Evolutionary conservation across 73 alveolate species (phyloP).

Genomic region (Paramecium octaurelia): DNA sequence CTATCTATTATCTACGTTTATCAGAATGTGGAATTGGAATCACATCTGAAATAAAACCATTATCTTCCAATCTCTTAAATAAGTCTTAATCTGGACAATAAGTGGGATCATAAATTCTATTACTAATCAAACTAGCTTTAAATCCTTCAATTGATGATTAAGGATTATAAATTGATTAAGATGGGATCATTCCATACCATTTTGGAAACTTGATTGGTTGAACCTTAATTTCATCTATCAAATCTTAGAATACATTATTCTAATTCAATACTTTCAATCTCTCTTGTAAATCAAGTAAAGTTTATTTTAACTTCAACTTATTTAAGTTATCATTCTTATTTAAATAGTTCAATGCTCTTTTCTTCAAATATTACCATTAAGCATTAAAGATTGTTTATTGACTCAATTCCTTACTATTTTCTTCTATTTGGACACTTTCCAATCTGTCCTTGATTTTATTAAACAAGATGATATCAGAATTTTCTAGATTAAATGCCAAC

Average conservation of each 20-base stretch:
- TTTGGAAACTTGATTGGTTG: neutral
- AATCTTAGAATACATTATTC: neutral
- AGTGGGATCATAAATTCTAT: neutral
- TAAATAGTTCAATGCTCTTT: neutral
- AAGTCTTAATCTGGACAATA: conserved; percentile 20
- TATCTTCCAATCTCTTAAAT: neutral
- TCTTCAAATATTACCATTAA: neutral
- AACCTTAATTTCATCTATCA: neutral
- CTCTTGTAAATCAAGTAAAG: neutral
- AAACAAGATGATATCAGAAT: neutral
- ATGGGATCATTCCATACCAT: conserved; percentile 15
- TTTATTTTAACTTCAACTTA: neutral
- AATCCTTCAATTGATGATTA: neutral
- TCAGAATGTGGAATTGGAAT: neutral
- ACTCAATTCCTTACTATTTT: neutral
- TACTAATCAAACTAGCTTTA: neutral
- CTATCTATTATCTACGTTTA: neutral
- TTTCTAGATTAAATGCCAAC: neutral
- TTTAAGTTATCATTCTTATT: neutral
- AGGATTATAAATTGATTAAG: neutral
- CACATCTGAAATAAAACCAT: neutral
- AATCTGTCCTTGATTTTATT: neutral
- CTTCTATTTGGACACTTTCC: neutral
- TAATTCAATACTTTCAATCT: neutral
- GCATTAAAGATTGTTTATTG: neutral